phyloP scores from a whole-genome alignment of 2,329 filamentous ascomycete species.

The Metarhizium anisopliae region DNA sequence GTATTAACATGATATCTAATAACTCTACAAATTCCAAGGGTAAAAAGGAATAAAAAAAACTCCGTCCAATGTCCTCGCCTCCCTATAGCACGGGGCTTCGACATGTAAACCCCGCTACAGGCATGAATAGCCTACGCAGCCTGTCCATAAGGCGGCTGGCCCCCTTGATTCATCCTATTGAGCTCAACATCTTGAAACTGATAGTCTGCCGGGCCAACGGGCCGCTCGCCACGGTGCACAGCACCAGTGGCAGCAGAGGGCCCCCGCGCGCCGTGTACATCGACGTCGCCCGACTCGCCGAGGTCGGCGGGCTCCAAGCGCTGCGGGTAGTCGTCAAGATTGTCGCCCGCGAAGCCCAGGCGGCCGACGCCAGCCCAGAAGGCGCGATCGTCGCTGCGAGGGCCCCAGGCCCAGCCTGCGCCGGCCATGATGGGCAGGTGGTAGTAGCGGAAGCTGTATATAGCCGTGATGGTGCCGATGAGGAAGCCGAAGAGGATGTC shows the following conservation, averaged over 20 bases:
- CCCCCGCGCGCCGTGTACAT: constrained; percentile 5
- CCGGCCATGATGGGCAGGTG: constrained; percentile 68
- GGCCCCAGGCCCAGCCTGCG: constrained; percentile 84
- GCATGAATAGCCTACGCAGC: not conserved
- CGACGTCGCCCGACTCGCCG: constrained; percentile 17
- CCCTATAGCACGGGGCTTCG: not conserved
- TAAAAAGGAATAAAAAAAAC: not conserved
- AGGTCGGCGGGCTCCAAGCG: constrained; percentile 14
- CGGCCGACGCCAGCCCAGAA: constrained; percentile 70
- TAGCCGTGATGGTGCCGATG: constrained; percentile 63
- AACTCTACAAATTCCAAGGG: no score
- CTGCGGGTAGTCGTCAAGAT: constrained; percentile 20
- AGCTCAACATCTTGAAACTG: constrained; percentile 25
- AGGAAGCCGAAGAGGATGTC: constrained; percentile 81
- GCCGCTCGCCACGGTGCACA: constrained; percentile 1
- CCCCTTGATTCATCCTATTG: constrained; percentile 10
- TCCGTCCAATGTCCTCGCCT: not conserved
- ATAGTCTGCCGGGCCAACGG: not conserved
- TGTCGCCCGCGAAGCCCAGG: constrained; percentile 42
- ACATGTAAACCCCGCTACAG: not conserved
- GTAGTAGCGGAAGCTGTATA: constrained; percentile 76
- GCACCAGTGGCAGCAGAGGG: not conserved
- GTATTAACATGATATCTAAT: no score
- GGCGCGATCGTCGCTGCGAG: constrained; percentile 60
- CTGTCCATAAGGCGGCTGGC: not conserved